Evolutionary conservation across 768 basidiomycete species (phyloP).

Genomic region (Collybiopsis confluens): DNA sequence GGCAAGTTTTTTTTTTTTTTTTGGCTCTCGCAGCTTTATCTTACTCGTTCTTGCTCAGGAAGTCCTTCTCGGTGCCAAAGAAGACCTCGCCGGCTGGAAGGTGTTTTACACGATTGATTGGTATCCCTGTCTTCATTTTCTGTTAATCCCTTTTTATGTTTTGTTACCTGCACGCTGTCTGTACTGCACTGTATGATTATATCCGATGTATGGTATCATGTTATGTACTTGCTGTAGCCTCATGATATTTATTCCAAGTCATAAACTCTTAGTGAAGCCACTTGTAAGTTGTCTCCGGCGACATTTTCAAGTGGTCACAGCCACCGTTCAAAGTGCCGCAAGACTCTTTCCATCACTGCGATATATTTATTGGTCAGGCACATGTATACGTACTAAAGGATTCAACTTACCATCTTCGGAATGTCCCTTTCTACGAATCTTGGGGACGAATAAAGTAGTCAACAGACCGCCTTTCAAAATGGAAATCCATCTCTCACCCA

Average conservation of each 20-base stretch:
- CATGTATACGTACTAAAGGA: neutral
- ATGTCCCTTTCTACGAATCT: neutral
- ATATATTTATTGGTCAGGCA: neutral
- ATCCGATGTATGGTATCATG: neutral
- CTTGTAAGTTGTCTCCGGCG: neutral
- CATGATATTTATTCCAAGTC: neutral
- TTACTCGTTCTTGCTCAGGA: conserved; percentile 29
- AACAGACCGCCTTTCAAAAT: neutral
- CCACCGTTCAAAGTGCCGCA: neutral
- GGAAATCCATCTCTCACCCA: neutral
- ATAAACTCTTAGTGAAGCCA: neutral
- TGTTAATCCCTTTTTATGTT: neutral
- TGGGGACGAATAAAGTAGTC: neutral
- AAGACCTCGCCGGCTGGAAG: conserved; percentile 47
- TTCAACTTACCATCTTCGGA: neutral
- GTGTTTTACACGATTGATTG: neutral
- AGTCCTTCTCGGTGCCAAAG: conserved; percentile 46
- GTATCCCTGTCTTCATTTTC: neutral
- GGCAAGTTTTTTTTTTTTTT: conserved; percentile 26
- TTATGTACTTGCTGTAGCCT: conserved; percentile 3
- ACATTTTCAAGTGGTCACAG: neutral
- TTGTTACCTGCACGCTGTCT: neutral
- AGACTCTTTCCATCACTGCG: conserved; percentile 2
- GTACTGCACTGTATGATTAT: neutral
- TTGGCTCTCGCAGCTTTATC: neutral